Conservation (phyloP, 2,329 filamentous ascomycete species). For the Fusarium pseudograminearum region DNA sequence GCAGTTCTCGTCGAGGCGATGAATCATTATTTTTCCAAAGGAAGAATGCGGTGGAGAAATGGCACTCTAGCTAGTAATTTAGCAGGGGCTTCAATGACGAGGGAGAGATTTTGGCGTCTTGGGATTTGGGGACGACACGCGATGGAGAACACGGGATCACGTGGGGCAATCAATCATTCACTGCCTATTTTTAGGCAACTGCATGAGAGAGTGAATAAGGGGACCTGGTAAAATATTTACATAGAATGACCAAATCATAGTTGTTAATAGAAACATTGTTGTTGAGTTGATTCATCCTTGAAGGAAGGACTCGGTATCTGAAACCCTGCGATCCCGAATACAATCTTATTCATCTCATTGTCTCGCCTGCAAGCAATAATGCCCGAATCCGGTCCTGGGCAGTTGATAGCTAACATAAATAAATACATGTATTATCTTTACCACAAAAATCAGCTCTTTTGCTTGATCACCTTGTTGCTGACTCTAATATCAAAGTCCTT, state of each 20-base stretch:
- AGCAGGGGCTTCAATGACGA: conserved; percentile 14
- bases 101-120: conserved; percentile 16
- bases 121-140: conserved; percentile 23
- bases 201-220: background rate
- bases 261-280: background rate
- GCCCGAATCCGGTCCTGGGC: conserved; percentile 1
- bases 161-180: conserved; percentile 20
- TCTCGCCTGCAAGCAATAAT: conserved; percentile 25
- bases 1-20: conserved; percentile 20
- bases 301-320: background rate
- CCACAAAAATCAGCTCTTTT: background rate
- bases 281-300: background rate
- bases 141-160: conserved; percentile 45
- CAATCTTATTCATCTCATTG: conserved; percentile 1
- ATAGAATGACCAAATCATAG: background rate
- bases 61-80: conserved; percentile 14
- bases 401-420: background rate
- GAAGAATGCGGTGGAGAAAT: conserved; percentile 8
- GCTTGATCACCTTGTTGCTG: background rate
- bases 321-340: background rate
- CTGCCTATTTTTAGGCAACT: conserved; percentile 8
- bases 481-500: conserved; percentile 8
- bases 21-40: conserved; percentile 41
- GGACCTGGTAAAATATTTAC: no score
- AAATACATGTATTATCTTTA: background rate